phyloP scores from a whole-genome alignment of 257 asterid species.

The Solanum appendiculatum region DNA sequence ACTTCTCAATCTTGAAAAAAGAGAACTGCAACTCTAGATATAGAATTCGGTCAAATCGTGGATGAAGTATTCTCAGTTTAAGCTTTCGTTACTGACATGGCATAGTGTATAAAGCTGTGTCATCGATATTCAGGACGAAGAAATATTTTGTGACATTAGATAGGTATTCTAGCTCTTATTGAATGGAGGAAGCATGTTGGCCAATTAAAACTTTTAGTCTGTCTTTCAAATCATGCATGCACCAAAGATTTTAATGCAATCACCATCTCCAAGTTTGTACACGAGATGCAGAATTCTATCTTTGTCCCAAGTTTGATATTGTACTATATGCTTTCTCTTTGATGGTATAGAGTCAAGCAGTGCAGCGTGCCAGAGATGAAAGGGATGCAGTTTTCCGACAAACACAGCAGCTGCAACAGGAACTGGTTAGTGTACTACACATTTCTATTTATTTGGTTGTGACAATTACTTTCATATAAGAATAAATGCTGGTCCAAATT shows the following conservation, averaged over 20 bases:
- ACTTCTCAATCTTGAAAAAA: not conserved
- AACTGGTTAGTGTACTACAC: slow-evolving; percentile 24
- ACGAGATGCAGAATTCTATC: not conserved
- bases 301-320: not conserved
- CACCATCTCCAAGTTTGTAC: not conserved
- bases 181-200: not conserved
- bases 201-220: not conserved
- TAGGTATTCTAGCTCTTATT: not conserved
- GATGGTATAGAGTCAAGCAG: slow-evolving; percentile 14
- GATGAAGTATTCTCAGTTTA: not conserved
- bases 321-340: not conserved
- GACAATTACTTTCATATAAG: not conserved
- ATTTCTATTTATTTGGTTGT: not conserved
- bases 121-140: not conserved
- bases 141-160: not conserved
- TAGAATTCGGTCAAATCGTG: not conserved
- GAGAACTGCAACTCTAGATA: not conserved
- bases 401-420: slow-evolving; percentile 37
- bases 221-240: not conserved
- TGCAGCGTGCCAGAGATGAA: slow-evolving; percentile 36
- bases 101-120: not conserved
- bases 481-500: not conserved
- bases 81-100: not conserved
- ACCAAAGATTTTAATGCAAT: not conserved
- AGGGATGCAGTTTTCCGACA: slow-evolving; percentile 29